Evolutionary conservation across 2,329 filamentous ascomycete genomes (phyloP).

Genomic region (Rhytidhysteron rufulum): DNA sequence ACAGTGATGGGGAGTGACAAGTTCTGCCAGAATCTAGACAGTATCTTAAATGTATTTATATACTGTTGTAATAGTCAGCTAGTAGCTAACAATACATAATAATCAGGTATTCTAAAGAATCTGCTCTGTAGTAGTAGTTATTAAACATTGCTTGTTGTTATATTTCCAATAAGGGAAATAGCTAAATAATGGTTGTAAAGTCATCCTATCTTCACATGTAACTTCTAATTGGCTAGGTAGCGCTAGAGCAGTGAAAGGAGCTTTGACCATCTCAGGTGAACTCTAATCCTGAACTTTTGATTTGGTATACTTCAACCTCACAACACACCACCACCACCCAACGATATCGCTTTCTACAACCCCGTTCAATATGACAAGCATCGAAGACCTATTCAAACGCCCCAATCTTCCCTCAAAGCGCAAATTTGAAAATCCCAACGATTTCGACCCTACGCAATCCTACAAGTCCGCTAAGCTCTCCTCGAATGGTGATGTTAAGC

Average conservation of each 20-base stretch:
- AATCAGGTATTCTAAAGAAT: no score
- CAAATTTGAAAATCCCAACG: conserved; percentile 54
- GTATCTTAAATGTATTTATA: no score
- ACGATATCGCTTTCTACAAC: neutral
- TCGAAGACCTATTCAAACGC: conserved; percentile 62
- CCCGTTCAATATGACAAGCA: conserved; percentile 50
- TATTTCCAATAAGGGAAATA: no score
- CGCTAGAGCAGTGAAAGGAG: no score
- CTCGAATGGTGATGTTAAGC: conserved; percentile 48
- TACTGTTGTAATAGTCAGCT: no score
- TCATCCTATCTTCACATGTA: no score
- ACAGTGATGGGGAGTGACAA: neutral
- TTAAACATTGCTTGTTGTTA: no score
- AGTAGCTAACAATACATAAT: no score
- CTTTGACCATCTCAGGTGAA: neutral
- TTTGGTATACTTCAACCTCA: neutral
- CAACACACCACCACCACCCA: neutral
- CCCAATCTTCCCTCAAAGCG: conserved; percentile 52
- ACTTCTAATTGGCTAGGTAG: no score
- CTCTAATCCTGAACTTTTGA: neutral
- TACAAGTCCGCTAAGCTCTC: conserved; percentile 59
- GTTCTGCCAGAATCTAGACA: no score
- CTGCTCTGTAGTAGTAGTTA: no score
- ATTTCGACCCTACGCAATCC: conserved; percentile 53
- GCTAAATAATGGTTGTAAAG: no score